A percentile compares a stretch with the other conserved stretches of the same genome.
Conservation (phyloP, 345 rosid species). For the Murraya koenigii region DNA sequence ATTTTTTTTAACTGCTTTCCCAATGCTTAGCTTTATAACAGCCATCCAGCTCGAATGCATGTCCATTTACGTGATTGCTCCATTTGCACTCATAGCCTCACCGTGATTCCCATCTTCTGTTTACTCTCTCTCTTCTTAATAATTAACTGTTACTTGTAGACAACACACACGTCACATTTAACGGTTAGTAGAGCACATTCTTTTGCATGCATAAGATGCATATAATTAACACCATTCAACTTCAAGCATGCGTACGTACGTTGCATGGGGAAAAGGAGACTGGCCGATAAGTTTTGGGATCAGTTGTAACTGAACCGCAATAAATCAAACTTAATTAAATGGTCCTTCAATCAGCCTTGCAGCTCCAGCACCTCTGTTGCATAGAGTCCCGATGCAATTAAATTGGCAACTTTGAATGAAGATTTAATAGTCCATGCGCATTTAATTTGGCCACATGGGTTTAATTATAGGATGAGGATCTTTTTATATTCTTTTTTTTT, state of each 20-base stretch:
- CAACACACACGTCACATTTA: not conserved
- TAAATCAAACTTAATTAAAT: not conserved
- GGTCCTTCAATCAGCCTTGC: not conserved
- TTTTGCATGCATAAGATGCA: not conserved
- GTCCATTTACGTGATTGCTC: slow-evolving; percentile 20
- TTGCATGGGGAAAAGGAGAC: not conserved
- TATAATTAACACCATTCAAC: not conserved
- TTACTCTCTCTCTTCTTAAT: not conserved
- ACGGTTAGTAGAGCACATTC: not conserved
- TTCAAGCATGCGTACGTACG: not conserved
- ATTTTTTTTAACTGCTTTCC: not conserved
- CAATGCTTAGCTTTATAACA: slow-evolving; percentile 6
- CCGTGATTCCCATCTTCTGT: not conserved
- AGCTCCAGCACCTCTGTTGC: not conserved
- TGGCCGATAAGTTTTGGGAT: not conserved
- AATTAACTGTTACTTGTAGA: not conserved
- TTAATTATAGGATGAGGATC: too few species aligned
- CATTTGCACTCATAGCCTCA: slow-evolving; percentile 19
- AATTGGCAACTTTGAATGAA: not conserved
- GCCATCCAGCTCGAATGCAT: slow-evolving; percentile 15
- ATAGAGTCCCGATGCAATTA: not conserved
- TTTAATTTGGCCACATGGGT: not conserved
- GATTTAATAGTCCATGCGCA: not conserved
- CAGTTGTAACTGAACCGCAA: too few species aligned
- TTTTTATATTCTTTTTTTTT: too few species aligned